Percentiles rank a stretch among this genome's conserved stretches.
These are phyloP conservation scores for Wickerhamiella kurtzmanii DNA, from an alignment of 805 yeast genomes.

Conservation along the genomic window DNA sequence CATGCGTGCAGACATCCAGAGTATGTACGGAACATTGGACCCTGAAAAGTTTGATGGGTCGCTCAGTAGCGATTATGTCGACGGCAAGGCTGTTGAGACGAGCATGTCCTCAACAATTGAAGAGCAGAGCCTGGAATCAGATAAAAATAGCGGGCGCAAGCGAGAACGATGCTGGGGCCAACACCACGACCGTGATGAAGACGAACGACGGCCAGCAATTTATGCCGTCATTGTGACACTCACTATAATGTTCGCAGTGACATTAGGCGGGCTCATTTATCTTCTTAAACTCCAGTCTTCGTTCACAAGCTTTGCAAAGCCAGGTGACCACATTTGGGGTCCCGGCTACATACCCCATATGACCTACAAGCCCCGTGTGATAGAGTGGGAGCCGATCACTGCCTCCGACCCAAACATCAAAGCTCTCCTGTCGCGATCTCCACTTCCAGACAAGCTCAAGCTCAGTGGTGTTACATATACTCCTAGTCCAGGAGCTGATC, in stretches of 20 bases:
- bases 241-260: background rate
- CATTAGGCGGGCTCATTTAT: background rate
- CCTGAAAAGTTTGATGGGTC: too few relatives aligned
- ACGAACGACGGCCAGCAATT: too few relatives aligned
- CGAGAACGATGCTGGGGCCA: too few relatives aligned
- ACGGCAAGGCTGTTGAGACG: too few relatives aligned
- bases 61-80: too few relatives aligned
- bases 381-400: slow-evolving; percentile 4
- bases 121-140: background rate
- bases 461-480: background rate
- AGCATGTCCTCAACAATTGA: too few relatives aligned
- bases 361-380: background rate
- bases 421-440: background rate
- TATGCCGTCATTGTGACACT: background rate
- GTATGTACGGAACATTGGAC: too few relatives aligned
- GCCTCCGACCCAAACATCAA: background rate
- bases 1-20: background rate
- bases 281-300: background rate
- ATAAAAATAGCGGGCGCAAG: too few relatives aligned
- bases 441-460: background rate
- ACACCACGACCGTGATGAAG: too few relatives aligned
- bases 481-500: background rate
- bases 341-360: background rate
- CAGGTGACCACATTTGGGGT: background rate
- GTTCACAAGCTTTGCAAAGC: background rate